A percentile compares a stretch with the other conserved stretches of the same genome.
phyloP scores from a whole-genome alignment of 805 yeast species.

The Candida stauntonica region DNA sequence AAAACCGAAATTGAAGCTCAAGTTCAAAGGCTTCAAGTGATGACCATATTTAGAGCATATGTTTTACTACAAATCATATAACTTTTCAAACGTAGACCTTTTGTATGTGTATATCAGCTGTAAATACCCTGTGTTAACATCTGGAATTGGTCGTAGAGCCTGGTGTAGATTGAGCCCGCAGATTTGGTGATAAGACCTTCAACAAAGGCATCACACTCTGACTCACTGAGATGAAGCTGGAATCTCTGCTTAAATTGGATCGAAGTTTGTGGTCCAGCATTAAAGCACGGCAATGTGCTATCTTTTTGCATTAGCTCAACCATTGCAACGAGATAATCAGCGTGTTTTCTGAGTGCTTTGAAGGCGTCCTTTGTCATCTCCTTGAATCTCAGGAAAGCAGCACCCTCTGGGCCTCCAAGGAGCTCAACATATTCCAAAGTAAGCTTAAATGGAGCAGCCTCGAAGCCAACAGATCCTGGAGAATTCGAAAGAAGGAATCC shows the following conservation, averaged over 20 bases:
- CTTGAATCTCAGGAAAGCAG: conserved; percentile 55
- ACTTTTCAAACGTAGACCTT: no score
- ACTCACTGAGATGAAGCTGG: conserved; percentile 69
- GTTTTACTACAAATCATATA: no score
- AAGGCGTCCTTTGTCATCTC: conserved; percentile 68
- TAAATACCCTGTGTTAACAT: conserved; percentile 93
- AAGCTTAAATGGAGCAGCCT: conserved; percentile 94
- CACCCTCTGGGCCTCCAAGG: conserved; percentile 73
- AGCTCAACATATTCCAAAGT: conserved; percentile 87
- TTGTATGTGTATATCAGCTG: no score
- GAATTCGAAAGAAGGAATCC: conserved; percentile 90
- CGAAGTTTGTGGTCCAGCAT: conserved; percentile 80
- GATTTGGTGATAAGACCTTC: conserved; percentile 80
- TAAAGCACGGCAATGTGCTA: conserved; percentile 86
- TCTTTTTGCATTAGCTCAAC: conserved; percentile 95
- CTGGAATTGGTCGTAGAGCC: conserved; percentile 94
- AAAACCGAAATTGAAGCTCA: conserved; percentile 17
- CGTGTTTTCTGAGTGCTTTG: conserved; percentile 62
- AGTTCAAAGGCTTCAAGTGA: conserved; percentile 5
- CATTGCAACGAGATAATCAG: conserved; percentile 71
- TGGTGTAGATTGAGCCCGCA: conserved; percentile 81
- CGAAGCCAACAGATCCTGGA: conserved; percentile 96
- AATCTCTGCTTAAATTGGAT: conserved; percentile 75
- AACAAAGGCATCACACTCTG: conserved; percentile 71
- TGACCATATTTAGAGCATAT: not conserved